phyloP scores from a whole-genome alignment of 305 asterid genomes.

The Rubia tinctorum region DNA sequence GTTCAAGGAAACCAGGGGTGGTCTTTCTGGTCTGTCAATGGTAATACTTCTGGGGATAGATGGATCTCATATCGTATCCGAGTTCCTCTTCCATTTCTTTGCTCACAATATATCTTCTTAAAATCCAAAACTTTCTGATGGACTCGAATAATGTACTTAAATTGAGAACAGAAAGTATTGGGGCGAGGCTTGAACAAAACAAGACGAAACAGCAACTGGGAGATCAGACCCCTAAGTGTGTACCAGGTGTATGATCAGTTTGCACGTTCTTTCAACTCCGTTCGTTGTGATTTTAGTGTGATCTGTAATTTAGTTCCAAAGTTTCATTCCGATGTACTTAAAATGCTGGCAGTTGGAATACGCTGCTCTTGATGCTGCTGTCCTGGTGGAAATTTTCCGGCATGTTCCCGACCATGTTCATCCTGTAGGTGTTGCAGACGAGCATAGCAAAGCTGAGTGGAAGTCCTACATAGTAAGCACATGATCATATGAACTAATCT shows the following conservation, averaged over 20 bases:
- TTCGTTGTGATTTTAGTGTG: not conserved
- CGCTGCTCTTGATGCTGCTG: constrained; percentile 98
- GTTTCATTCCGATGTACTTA: not conserved
- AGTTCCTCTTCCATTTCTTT: not conserved
- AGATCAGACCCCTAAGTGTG: constrained; percentile 77
- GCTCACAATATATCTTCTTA: not conserved
- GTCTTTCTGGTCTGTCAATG: constrained; percentile 91
- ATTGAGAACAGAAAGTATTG: constrained; percentile 65
- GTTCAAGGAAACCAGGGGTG: constrained; percentile 82
- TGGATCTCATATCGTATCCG: not conserved
- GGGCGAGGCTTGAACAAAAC: constrained; percentile 87
- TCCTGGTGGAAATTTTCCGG: constrained; percentile 79
- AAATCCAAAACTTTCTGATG: not conserved
- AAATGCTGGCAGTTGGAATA: constrained; percentile 67
- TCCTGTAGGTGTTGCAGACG: constrained; percentile 37
- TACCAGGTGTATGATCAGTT: constrained; percentile 57
- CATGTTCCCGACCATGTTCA: constrained; percentile 57
- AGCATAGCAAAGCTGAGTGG: constrained; percentile 63
- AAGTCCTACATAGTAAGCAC: constrained; percentile 76
- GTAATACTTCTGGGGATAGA: constrained; percentile 27
- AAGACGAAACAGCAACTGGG: constrained; percentile 97
- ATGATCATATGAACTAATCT: constrained; percentile 6
- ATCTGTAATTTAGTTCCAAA: not conserved
- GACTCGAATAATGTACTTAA: not conserved
- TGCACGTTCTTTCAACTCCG: not conserved